Base-by-base conservation (phyloP, 495 filamentous ascomycete species). In the Aspergillus olivimuriae region DNA sequence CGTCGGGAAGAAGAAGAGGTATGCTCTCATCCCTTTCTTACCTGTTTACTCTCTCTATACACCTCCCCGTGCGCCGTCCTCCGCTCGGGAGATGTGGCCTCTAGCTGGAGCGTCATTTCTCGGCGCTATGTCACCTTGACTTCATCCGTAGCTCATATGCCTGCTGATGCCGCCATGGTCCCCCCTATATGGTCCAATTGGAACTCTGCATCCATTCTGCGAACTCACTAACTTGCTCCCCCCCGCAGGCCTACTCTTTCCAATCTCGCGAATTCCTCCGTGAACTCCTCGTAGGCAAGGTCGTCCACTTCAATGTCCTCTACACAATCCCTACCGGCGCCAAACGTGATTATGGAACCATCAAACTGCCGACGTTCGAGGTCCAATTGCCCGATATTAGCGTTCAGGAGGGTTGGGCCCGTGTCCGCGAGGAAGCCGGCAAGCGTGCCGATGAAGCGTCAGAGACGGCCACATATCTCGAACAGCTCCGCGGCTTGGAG, bases 261-360 rank as follows among this genome's bases (percentile, higher is more conserved):
- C 82, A 89, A 64, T 94, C 94, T 33, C 86, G 94, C 42, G 92
- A 99, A 58, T 91, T 83, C 59, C 77, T 97, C 23, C 81, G 94
- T 43, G 81, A 84, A 37, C 66, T 88, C 32, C 70, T 84, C 7
- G 87, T 99, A 43, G 90, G 90, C 46, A 94, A 94, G 60, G 75
- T 81, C 10, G 67, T 99, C 43, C 82, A 88, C 55, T 95, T 92
- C 76, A 74, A 79, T 22, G 75, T 89, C 21, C 69, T 90, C 28
- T 89, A 97, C 68, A 82, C 78, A 31, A 83, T 95, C 39, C 87
- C 92, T 6, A 82, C 81, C 32, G 85, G 82, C 34, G 72, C 68
- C 39, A 87, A 86, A 43, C 81, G 88, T 33, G 92, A 97, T 55
- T 97, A 95, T 61, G 94, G 92, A 37, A 75, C 74, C 45, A 77